Base-by-base conservation (phyloP, 495 filamentous ascomycete genomes). In the Aspergillus leporis region DNA sequence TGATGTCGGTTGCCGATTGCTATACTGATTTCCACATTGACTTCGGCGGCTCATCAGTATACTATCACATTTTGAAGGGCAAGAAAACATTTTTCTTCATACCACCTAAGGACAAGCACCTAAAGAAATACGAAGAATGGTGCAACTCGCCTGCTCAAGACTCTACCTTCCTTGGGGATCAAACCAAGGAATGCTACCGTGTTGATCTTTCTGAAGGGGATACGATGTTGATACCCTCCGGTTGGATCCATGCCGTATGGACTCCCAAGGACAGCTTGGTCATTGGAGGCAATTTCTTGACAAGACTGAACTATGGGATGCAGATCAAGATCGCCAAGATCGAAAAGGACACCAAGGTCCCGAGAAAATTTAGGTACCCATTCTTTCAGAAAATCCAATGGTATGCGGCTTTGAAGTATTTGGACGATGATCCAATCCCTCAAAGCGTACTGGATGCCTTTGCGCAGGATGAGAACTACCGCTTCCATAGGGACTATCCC, bases 1-100 rank as follows among this genome's bases (percentile, higher is more conserved):
- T 91, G 38, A 91, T 91, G 88, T 91, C 88, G 30, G 89, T 91
- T 18, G 85, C 87, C 19, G 86, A 91, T 66, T 90, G 87, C 60
- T 91, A 88, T 59, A 91, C 88, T 22, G 88, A 91, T 70, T 91
- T 91, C 61, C 88, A 91, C 68, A 88, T 91, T 62, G 88, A 91
- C 66, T 91, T 91, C 71, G 88, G 87, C 46, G 88, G 88, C 4
- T 91, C 89, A 8, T 90, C 87, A 1, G 88, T 91, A 9, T 91
- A 86, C 65, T 91, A 91, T 62, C 88, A 90, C 62, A 90, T 91
- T 61, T 66, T 91, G 51, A 87, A 87, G 64, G 88, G 88, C 53
- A 85, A 83, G 67, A 91, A 91, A 72, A 87, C 87, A 0, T 91
- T 91, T 66, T 86, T 91, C 68, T 89, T 91, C 75, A 90, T 91